Conservation (phyloP, 176 grass and related monocot genomes). For the Carex kokanica region DNA sequence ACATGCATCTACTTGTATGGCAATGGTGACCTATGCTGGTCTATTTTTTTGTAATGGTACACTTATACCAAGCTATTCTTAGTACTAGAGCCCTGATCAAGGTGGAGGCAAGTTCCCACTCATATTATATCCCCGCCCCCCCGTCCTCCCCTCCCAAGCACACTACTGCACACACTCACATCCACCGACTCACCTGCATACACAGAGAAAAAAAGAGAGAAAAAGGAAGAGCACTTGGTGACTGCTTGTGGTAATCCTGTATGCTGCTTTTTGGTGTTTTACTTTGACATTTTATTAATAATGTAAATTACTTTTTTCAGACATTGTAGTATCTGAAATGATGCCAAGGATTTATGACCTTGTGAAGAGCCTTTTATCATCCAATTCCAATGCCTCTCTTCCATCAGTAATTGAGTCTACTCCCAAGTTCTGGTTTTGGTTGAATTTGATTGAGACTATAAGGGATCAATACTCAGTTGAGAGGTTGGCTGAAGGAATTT, state of each 20-base stretch:
- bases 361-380: constrained; percentile 50
- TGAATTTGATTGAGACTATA: constrained; percentile 68
- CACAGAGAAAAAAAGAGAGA: background rate
- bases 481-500: constrained; percentile 75
- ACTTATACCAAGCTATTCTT: background rate
- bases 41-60: background rate
- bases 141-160: background rate
- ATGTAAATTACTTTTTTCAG: constrained; percentile 53
- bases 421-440: constrained; percentile 72
- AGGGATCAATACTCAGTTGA: constrained; percentile 88
- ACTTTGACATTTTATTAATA: constrained; percentile 30
- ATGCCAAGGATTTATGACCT: constrained; percentile 61
- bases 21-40: background rate
- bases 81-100: background rate
- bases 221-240: background rate
- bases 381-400: constrained; percentile 36
- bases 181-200: background rate
- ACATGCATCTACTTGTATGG: background rate
- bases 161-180: background rate
- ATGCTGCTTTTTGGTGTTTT: constrained; percentile 10
- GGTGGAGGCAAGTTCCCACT: background rate
- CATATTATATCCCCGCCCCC: background rate
- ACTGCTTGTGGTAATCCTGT: background rate
- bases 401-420: constrained; percentile 38
- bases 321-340: constrained; percentile 72